Evolutionary conservation across 1,284 basidiomycete genomes (phyloP).

Genomic region (Puccinia coronata): DNA sequence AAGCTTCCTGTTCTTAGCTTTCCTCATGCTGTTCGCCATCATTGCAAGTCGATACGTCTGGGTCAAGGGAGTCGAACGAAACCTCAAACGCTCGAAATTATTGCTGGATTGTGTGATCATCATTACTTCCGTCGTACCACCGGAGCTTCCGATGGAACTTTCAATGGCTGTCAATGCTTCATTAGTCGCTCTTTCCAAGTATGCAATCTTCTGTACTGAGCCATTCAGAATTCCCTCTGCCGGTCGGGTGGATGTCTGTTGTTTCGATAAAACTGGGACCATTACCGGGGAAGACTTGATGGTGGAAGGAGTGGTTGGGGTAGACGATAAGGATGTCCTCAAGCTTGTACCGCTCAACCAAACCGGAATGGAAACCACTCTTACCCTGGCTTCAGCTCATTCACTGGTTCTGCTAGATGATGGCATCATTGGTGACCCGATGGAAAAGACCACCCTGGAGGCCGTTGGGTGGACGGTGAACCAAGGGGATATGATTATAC

Average conservation of each 20-base stretch:
- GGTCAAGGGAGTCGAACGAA: conserved; percentile 85
- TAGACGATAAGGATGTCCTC: conserved; percentile 66
- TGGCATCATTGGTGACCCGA: conserved; percentile 94
- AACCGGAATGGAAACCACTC: conserved; percentile 73
- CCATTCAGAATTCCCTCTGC: conserved; percentile 93
- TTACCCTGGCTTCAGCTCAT: conserved; percentile 90
- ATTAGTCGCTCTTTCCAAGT: conserved; percentile 87
- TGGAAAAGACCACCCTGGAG: conserved; percentile 96
- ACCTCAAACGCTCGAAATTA: conserved; percentile 87
- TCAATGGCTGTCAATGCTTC: conserved; percentile 91
- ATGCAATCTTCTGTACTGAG: conserved; percentile 93
- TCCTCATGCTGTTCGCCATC: conserved; percentile 91
- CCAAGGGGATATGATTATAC: conserved; percentile 72
- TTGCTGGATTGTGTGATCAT: conserved; percentile 90
- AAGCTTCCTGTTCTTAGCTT: conserved; percentile 91
- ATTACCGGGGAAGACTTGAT: conserved; percentile 94
- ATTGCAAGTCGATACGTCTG: conserved; percentile 95
- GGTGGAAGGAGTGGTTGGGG: conserved; percentile 83
- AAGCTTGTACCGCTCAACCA: conserved; percentile 77
- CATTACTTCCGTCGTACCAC: conserved; percentile 91
- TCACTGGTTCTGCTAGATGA: conserved; percentile 85
- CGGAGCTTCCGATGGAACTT: conserved; percentile 93
- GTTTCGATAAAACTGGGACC: conserved; percentile 96
- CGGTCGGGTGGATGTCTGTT: conserved; percentile 90
- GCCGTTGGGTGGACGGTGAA: conserved; percentile 85